Base-by-base conservation (phyloP, 352 stramenopile species). In the Pythium aphanidermatum region DNA sequence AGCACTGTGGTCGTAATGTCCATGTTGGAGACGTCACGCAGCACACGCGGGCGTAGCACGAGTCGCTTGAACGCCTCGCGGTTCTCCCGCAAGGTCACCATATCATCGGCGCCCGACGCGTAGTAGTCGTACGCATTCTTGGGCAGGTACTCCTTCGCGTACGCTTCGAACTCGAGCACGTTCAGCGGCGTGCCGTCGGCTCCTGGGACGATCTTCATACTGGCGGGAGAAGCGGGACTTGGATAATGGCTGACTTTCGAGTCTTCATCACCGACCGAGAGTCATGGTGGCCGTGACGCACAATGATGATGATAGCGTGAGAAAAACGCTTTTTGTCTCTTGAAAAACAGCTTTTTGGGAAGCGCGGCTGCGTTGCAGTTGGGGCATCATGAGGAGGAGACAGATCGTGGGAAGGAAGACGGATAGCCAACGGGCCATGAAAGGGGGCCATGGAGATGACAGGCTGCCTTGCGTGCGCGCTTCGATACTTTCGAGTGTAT, bases 81-180 rank as follows among this genome's bases (percentile, higher is more conserved):
- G 66, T 87, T 89, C 51, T 87, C 74, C 19, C 65, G 51, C 17
- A 92, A 55, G 51, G 75, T 70, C 28, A 85, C 60, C 82, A 98
- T 96, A 47, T 98, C 92, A 58, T 98, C 91, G 10, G 86, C 87
- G 43, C 92, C 95, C 6, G 83, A 96, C 42, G 74, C 77, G 58
- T 96, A 97, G 68, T 97, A 97, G 59, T 96, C 85, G 60, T 70
- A 95, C 11, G 86, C 68, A 49, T 96, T 94, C 64, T 96, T 96
- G 49, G 85, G 80, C 19, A 97, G 62, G 50, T 94, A 96, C 51
- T 88, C 70, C 31, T 80, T 68, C 0, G 88, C 88, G 46, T 89
- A 92, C 55, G 74, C 72, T 51, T 97, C 86, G 50, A 82, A 97
- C 51, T 97, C 90, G 46, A 88, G 73, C 46, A 96, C 61, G 57